Evolutionary conservation across 2,329 filamentous ascomycete species (phyloP), one percentile per base, ranked within the genome.

Genomic region (Cladosporium oxysporum): DNA sequence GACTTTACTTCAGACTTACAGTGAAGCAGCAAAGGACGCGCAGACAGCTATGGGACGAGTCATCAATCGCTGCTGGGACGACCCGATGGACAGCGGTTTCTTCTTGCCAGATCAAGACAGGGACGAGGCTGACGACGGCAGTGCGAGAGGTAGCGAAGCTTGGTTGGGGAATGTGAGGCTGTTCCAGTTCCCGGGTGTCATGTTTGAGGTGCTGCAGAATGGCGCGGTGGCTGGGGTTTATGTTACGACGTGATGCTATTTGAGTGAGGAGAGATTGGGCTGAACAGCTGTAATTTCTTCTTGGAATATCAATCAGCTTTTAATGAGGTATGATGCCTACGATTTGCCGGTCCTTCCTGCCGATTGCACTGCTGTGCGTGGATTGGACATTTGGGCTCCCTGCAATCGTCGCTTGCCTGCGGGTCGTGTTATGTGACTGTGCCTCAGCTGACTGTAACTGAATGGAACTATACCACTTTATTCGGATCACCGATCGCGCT

Each of bases 181-280:
- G 31, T 98, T 92, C 80, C 93, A 94, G 1, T 97, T 97, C 74
- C 94, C 95, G 0, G 94, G 95, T 0, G 81, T 98, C 78, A 88
- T 97, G 57, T 98, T 99, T 80, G 95, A 99, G 80, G 94, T 99
- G 31, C 80, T 98, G 77, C 93, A 91, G 87, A 97, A 96, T 75
- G 93, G 91, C 4, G 90, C 88, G 68, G 91, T 99, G 63, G 63
- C 50, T 3, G 63, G 55, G 63, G n/a, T 65, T 8, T 65, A 65
- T 49, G 63, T 65, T 5, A 63, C 61, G 5, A 44, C 49, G 29
- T 63, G 50, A 63, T 21, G 10, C 16, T 31, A 1, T 37, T 21
- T 26, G n/a, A 14, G n/a, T 14, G 31, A 28, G 10, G 14, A 1
- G 2, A 5, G n/a, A 21, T 18, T 2, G 2, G 8, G 1, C 2